A percentile compares a stretch with the other conserved stretches of the same genome.
phyloP scores from a whole-genome alignment of 1,139 yeast species.

The Lodderomyces elongisporus region DNA sequence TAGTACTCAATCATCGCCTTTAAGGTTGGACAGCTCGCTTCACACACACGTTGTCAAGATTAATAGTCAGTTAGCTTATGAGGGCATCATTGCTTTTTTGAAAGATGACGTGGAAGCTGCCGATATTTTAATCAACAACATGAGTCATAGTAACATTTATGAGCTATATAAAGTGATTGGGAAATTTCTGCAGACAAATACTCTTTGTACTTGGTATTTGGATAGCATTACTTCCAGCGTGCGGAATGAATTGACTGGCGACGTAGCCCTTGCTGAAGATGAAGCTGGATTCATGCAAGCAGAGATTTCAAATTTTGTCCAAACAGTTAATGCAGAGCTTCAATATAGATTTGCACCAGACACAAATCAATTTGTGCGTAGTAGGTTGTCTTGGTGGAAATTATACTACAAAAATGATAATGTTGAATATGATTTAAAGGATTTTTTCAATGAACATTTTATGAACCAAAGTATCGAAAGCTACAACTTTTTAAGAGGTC shows the following conservation, averaged over 20 bases:
- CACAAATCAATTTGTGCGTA: constrained; percentile 26
- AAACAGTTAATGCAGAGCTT: constrained; percentile 34
- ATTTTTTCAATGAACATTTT: constrained; percentile 30
- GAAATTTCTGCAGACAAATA: constrained; percentile 23
- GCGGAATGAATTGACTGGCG: constrained; percentile 5
- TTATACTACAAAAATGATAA: constrained; percentile 42
- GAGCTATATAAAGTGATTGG: constrained; percentile 31
- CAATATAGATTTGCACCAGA: constrained; percentile 32
- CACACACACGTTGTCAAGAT: constrained; percentile 30
- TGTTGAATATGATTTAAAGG: constrained; percentile 43
- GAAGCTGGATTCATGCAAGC: constrained; percentile 8
- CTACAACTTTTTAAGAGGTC: constrained; percentile 36
- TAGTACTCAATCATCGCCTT: constrained; percentile 30
- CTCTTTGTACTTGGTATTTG: constrained; percentile 23
- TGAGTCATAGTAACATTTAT: constrained; percentile 33
- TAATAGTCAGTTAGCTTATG: constrained; percentile 24
- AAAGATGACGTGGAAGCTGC: constrained; percentile 31
- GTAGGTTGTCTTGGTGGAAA: constrained; percentile 40
- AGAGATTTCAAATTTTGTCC: constrained; percentile 28
- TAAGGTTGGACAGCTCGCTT: constrained; percentile 16
- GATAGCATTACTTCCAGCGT: constrained; percentile 15
- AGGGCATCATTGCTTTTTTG: constrained; percentile 30
- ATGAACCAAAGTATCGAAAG: constrained; percentile 39
- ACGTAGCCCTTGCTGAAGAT: constrained; percentile 4
- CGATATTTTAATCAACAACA: constrained; percentile 23